Base-by-base conservation (phyloP, 1,284 basidiomycete genomes). In the Sphaerobolus stellatus region DNA sequence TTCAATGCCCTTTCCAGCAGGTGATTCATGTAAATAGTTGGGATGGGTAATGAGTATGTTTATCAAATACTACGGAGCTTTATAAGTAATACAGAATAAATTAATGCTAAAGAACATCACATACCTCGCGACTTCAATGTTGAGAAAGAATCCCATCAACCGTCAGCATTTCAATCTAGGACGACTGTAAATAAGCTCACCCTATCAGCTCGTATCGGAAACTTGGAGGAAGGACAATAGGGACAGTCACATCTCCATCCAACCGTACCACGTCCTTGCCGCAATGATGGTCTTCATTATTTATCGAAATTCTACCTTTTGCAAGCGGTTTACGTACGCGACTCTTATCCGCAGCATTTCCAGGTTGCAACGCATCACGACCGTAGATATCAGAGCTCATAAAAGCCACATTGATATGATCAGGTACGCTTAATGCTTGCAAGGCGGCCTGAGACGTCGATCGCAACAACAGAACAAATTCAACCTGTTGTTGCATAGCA, bases 171-270 rank as follows among this genome's bases (percentile, higher is more conserved):
- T n/a, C n/a, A n/a, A n/a, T n/a, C n/a, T n/a, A n/a, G n/a, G n/a
- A n/a, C n/a, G n/a, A n/a, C n/a, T n/a, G n/a, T n/a, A n/a, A n/a
- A 48, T 14, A 30, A 8, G 34, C 47, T 14, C 29, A 48, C 47
- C 28, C 47, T 31, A 48, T 48, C n/a, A n/a, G 5, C 25, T 48
- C 28, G 47, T 48, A 48, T n/a, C 47, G 25, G 47, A 48, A 48
- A 34, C 47, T 48, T 6, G 47, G 47, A 5, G 47, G 25, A 18
- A 29, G 5, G 13, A 8, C 25, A 31, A n/a, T n/a, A 27, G 24
- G 18, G 25, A 48, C 29, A 16, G 13, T n/a, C 28, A 48, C 47
- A 31, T 48, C 47, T 5, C 47, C 47, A 48, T 48, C 47, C 14
- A 48, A n/a, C 18, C 47, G 47, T 31, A 48, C 29, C 4, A 22